Evolutionary conservation across 345 rosid genomes (phyloP).

Genomic region (Psidium friedrichsthalianum): DNA sequence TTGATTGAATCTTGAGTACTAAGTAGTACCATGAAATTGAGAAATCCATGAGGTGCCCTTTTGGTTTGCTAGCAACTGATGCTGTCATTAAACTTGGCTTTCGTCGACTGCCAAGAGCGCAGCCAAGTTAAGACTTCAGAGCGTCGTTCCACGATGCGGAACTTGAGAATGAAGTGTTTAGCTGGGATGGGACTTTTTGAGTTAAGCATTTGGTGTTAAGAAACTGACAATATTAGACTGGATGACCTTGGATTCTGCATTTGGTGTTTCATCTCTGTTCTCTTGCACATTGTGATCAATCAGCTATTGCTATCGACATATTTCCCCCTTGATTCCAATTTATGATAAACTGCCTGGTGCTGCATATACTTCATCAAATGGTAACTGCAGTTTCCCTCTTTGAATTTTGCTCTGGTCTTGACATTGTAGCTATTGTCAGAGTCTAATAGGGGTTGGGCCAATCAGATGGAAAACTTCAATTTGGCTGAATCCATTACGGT

Average conservation of each 20-base stretch:
- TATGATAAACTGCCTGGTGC: background rate
- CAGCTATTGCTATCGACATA: background rate
- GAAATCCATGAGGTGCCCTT: background rate
- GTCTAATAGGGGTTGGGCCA: background rate
- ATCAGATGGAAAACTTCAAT: background rate
- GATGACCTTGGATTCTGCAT: background rate
- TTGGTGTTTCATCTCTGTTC: background rate
- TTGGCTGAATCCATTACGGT: background rate
- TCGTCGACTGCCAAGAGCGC: fast-evolving
- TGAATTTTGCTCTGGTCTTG: background rate
- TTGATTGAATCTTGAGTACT: background rate
- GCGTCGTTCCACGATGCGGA: background rate
- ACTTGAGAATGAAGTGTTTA: background rate
- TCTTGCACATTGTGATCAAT: background rate
- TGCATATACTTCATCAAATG: background rate
- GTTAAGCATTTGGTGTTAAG: background rate
- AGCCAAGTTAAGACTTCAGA: background rate
- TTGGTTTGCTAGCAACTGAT: background rate
- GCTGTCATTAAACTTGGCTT: background rate
- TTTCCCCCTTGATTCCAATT: background rate
- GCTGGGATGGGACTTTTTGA: background rate
- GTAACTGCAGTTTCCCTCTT: background rate
- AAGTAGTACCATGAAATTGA: background rate
- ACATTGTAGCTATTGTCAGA: background rate
- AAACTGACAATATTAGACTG: background rate